A percentile compares a stretch with the other conserved stretches of the same genome.
These are phyloP conservation scores for Rhodotorula mucilaginosa DNA, from an alignment of 1,284 basidiomycete genomes.

Conservation along the genomic window DNA sequence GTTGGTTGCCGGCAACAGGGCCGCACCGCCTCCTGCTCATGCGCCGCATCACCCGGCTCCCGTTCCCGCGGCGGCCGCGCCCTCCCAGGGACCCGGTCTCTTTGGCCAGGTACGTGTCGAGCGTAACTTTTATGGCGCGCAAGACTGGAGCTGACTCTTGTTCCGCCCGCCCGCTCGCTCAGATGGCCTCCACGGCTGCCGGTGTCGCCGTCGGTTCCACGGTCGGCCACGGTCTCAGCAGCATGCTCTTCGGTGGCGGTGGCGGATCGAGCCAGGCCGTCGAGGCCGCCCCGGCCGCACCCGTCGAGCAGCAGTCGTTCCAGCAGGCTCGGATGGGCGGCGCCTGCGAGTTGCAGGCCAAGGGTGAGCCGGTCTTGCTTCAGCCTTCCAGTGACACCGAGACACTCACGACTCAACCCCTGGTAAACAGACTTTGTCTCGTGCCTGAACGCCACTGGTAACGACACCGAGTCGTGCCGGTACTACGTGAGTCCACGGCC, in stretches of 20 bases:
- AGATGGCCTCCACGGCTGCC: conserved; percentile 58
- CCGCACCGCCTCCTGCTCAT: conserved; percentile 28
- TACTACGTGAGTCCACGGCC: conserved; percentile 51
- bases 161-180: neutral
- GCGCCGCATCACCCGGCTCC: conserved; percentile 23
- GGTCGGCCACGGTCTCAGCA: conserved; percentile 57
- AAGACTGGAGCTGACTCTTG: neutral
- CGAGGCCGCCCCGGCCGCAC: conserved; percentile 47
- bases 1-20: neutral
- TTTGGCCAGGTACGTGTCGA: conserved; percentile 22
- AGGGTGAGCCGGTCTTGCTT: conserved; percentile 49
- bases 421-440: conserved; percentile 52
- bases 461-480: conserved; percentile 57
- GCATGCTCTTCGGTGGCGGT: conserved; percentile 57
- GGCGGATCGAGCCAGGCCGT: conserved; percentile 44
- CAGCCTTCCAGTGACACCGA: no score
- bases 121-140: neutral
- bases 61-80: conserved; percentile 17
- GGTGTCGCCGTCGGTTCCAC: conserved; percentile 57
- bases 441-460: conserved; percentile 55
- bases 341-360: conserved; percentile 56
- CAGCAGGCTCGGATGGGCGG: conserved; percentile 45
- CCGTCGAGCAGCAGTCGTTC: conserved; percentile 47
- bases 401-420: neutral
- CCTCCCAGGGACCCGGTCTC: conserved; percentile 24